A percentile compares a stretch with the other conserved stretches of the same genome.
Evolutionary conservation across 163 green algal species (phyloP).

Genomic region (Smithsoniella earleae): DNA sequence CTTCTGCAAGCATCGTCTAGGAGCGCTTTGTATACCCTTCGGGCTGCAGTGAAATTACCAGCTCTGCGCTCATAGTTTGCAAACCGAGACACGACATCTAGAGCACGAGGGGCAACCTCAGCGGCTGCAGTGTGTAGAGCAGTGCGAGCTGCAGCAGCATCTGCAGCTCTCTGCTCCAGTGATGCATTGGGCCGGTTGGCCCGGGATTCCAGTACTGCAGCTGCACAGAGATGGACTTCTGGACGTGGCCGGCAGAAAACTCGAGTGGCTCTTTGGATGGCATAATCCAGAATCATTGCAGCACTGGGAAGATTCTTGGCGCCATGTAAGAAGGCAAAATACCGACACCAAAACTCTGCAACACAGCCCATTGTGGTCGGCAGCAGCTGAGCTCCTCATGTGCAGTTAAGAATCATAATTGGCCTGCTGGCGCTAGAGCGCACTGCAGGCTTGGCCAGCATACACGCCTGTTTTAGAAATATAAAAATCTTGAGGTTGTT

Average conservation of each 20-base stretch:
- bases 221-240: slow-evolving; percentile 7
- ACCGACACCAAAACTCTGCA: slow-evolving; percentile 27
- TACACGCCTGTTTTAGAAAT: too few relatives aligned
- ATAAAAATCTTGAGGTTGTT: too few relatives aligned
- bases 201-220: neutral
- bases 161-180: neutral
- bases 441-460: too few relatives aligned
- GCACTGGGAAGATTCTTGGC: slow-evolving; percentile 15
- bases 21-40: neutral
- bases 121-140: slow-evolving; percentile 7
- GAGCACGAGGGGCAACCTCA: neutral
- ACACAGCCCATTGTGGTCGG: neutral
- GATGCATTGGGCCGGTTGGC: neutral
- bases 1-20: neutral
- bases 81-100: neutral
- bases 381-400: too few relatives aligned
- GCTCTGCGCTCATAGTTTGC: neutral
- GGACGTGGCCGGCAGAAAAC: slow-evolving; percentile 21
- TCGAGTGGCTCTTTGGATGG: slow-evolving; percentile 7
- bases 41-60: neutral
- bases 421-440: too few relatives aligned
- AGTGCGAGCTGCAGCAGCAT: neutral
- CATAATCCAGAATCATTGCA: slow-evolving; percentile 1
- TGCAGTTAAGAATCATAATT: too few relatives aligned
- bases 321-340: slow-evolving; percentile 4